phyloP scores from a whole-genome alignment of 192 early-diverging fungal species.

The Obelidium mucronatum region DNA sequence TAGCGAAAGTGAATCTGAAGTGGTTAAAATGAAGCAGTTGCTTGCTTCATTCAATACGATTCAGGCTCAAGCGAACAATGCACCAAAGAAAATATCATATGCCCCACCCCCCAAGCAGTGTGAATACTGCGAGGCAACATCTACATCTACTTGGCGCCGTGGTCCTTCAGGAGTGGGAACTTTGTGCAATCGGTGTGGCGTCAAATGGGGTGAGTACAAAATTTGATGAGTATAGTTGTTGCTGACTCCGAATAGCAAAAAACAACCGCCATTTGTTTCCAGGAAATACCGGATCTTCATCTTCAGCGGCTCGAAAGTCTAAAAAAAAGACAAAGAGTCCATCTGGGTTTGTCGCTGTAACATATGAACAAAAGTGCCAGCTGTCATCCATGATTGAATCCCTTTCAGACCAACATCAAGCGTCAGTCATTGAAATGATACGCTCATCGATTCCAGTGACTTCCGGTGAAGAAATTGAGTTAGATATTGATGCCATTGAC shows the following conservation, averaged over 20 bases:
- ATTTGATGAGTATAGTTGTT: no score
- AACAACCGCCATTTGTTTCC: constrained; percentile 22
- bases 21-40: not conserved
- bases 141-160: constrained; percentile 55
- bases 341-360: constrained; percentile 20
- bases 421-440: constrained; percentile 46
- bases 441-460: constrained; percentile 39
- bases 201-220: no score
- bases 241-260: no score
- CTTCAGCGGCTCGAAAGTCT: not conserved
- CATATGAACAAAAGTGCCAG: constrained; percentile 49
- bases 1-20: constrained; percentile 10
- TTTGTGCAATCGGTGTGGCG: constrained; percentile 56
- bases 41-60: not conserved
- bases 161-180: constrained; percentile 49
- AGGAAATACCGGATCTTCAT: not conserved
- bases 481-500: constrained; percentile 54
- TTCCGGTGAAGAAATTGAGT: constrained; percentile 48
- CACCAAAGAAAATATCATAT: not conserved
- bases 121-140: constrained; percentile 41
- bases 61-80: not conserved
- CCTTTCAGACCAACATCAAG: constrained; percentile 39
- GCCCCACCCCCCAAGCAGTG: not conserved
- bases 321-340: not conserved
- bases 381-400: constrained; percentile 40